phyloP scores from a whole-genome alignment of 2,329 filamentous ascomycete genomes.

The Colletotrichum somersetense region DNA sequence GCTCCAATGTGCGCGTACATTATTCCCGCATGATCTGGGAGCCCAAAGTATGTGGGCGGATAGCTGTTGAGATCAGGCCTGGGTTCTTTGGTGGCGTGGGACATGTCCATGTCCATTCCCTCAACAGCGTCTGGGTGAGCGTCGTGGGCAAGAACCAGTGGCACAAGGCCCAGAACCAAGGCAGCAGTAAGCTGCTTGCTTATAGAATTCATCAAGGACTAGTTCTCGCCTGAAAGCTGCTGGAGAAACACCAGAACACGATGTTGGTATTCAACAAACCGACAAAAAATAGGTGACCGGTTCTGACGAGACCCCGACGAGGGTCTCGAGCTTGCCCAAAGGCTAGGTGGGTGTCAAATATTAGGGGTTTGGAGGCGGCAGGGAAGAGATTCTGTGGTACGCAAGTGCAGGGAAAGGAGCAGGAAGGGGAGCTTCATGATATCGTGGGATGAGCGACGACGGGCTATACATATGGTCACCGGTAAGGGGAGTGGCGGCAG shows the following conservation, averaged over 20 bases:
- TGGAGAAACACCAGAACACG: not conserved
- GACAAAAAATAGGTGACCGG: not conserved
- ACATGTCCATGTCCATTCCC: slow-evolving; percentile 40
- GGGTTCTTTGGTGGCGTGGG: slow-evolving; percentile 31
- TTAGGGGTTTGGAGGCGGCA: not conserved
- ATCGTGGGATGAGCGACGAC: slow-evolving; percentile 2
- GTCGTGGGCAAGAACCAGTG: slow-evolving; percentile 31
- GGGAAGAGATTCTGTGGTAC: not conserved
- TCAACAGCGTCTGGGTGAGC: slow-evolving; percentile 42
- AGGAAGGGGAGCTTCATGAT: not conserved
- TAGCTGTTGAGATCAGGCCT: slow-evolving; percentile 47
- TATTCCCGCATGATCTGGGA: slow-evolving; percentile 63
- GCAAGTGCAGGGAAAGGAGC: not conserved
- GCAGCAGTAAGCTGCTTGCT: not conserved
- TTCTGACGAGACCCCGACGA: not conserved
- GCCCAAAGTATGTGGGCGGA: slow-evolving; percentile 70
- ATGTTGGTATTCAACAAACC: not conserved
- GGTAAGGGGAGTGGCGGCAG: slow-evolving; percentile 7
- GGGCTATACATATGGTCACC: slow-evolving; percentile 27
- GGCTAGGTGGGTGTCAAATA: not conserved
- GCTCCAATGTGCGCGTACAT: slow-evolving; percentile 79
- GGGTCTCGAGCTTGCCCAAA: not conserved
- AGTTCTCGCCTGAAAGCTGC: not conserved
- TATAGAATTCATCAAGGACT: slow-evolving; percentile 10
- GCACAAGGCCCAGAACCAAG: slow-evolving; percentile 20